Percentiles rank a stretch among this genome's conserved stretches.
These are phyloP conservation scores for Buxus sempervirens DNA, from an alignment of 164 flowering plant genomes.

Conservation along the genomic window DNA sequence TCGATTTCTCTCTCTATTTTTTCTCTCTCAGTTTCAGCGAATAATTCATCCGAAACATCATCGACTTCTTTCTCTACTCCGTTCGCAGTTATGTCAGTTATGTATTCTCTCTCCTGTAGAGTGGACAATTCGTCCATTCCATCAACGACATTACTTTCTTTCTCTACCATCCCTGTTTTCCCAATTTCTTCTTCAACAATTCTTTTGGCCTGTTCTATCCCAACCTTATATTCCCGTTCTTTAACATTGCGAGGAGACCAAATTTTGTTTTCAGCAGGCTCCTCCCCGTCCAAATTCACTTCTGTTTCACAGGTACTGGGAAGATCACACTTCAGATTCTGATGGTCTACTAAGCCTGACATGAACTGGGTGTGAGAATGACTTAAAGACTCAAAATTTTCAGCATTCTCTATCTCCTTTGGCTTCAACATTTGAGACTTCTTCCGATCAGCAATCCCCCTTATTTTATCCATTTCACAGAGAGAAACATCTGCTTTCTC, in stretches of 20 bases:
- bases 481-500: background rate
- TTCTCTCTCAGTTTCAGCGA: too few relatives aligned
- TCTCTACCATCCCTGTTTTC: slow-evolving; percentile 6
- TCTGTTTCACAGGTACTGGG: background rate
- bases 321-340: background rate
- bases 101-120: background rate
- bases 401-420: slow-evolving; percentile 2
- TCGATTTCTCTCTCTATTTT: too few relatives aligned
- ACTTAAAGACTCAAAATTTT: slow-evolving; percentile 1
- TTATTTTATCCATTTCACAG: slow-evolving; percentile 2
- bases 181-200: background rate
- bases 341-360: background rate
- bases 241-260: background rate
- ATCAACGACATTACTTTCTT: background rate
- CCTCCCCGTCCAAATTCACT: background rate
- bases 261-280: background rate
- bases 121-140: background rate
- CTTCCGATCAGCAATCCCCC: slow-evolving; percentile 12
- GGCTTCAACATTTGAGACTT: slow-evolving; percentile 2
- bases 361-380: background rate
- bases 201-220: background rate
- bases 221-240: background rate
- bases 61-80: too few relatives aligned
- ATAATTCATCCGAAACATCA: too few relatives aligned
- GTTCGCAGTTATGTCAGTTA: too few relatives aligned